Conservation (phyloP, 495 filamentous ascomycete genomes). For the Aspergillus ostianus region DNA sequence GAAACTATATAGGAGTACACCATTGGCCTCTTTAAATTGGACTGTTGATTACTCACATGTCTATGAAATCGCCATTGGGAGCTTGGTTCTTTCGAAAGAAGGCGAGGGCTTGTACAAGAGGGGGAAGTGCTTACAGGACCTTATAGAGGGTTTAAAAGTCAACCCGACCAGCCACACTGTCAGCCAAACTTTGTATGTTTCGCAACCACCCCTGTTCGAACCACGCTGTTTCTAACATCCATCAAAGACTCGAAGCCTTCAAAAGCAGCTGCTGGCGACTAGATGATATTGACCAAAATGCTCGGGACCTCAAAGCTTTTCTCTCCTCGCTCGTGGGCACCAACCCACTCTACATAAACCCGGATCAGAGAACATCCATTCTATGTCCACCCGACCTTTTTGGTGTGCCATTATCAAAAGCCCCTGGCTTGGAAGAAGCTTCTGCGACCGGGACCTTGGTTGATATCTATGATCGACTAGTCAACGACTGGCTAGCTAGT, state of each 20-base stretch:
- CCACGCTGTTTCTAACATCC: background rate
- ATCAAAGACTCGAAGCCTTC: constrained; percentile 30
- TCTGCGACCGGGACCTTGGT: constrained; percentile 17
- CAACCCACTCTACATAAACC: background rate
- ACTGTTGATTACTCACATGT: constrained; percentile 33
- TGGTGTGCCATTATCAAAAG: background rate
- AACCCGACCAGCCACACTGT: constrained; percentile 1
- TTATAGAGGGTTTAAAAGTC: constrained; percentile 17
- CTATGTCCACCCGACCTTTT: background rate
- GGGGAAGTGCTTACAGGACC: constrained; percentile 19
- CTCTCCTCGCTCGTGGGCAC: constrained; percentile 17
- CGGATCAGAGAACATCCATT: background rate
- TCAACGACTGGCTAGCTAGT: constrained; percentile 40
- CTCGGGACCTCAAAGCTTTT: constrained; percentile 26
- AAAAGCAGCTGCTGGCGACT: constrained; percentile 18
- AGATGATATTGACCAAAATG: constrained; percentile 37
- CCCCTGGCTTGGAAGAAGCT: background rate
- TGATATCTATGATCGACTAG: constrained; percentile 37
- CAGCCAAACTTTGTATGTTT: constrained; percentile 28
- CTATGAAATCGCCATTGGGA: constrained; percentile 27
- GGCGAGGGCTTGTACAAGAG: background rate
- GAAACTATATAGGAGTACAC: constrained; percentile 9
- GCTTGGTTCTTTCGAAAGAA: constrained; percentile 4
- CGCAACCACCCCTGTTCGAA: background rate
- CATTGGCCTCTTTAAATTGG: constrained; percentile 23